These are phyloP conservation scores for Neoboletus brunneissimus DNA, from an alignment of 768 basidiomycete species.

Conservation along the genomic window DNA sequence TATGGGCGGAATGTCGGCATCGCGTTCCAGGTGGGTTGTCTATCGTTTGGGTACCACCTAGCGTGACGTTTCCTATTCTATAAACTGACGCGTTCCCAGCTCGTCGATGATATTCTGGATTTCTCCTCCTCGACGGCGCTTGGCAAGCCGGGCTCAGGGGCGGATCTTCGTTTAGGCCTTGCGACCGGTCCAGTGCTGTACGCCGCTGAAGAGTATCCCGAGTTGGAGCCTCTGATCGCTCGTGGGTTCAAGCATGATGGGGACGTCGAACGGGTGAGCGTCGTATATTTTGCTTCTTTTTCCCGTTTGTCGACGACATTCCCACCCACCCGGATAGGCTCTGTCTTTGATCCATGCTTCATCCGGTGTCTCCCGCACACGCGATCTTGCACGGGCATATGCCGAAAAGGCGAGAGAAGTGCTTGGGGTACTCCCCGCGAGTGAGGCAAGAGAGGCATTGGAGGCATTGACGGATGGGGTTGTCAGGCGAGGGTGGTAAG, in stretches of 20 bases:
- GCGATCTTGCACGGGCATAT: conserved; percentile 69
- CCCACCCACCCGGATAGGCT: conserved; percentile 45
- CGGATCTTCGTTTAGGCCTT: conserved; percentile 78
- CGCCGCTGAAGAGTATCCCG: conserved; percentile 81
- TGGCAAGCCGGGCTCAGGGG: conserved; percentile 83
- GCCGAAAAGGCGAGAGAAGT: conserved; percentile 74
- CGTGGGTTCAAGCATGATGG: conserved; percentile 75
- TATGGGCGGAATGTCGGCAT: conserved; percentile 90
- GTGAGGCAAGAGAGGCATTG: conserved; percentile 75
- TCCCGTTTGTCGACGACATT: not conserved
- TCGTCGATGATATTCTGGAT: conserved; percentile 94
- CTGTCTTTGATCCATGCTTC: conserved; percentile 55
- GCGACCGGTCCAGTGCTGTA: conserved; percentile 86
- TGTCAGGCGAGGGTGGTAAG: conserved; percentile 53
- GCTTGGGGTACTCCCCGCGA: conserved; percentile 70
- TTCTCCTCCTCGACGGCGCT: conserved; percentile 77
- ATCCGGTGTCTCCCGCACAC: conserved; percentile 76
- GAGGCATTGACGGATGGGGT: conserved; percentile 68
- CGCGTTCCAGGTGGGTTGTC: conserved; percentile 80
- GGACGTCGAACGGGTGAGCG: conserved; percentile 73
- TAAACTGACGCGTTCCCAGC: conserved; percentile 41
- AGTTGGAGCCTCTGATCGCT: conserved; percentile 71
- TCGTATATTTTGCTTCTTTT: not conserved
- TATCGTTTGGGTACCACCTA: not conserved
- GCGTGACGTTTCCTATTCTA: not conserved